Conservation (phyloP, 2,329 filamentous ascomycete species). For the Talaromyces sp. region DNA sequence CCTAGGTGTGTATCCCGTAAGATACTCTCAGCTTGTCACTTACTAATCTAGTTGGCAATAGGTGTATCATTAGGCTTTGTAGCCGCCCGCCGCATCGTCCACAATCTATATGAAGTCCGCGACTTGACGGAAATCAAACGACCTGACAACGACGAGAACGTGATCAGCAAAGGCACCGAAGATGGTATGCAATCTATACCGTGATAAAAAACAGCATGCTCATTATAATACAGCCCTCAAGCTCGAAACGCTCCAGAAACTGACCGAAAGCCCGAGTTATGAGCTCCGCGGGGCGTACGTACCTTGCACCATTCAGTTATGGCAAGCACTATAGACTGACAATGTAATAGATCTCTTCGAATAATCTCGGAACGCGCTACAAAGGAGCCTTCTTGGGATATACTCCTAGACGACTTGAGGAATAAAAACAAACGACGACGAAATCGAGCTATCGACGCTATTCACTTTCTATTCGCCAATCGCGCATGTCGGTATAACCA, state of each 20-base stretch:
- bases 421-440: conserved; percentile 39
- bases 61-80: conserved; percentile 48
- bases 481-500: conserved; percentile 32
- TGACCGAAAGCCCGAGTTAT: conserved; percentile 69
- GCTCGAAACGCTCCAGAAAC: conserved; percentile 63
- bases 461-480: conserved; percentile 45
- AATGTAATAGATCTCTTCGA: conserved; percentile 39
- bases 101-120: conserved; percentile 46
- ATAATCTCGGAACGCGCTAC: conserved; percentile 49
- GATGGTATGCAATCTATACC: conserved; percentile 47
- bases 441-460: conserved; percentile 43
- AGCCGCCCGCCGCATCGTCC: conserved; percentile 56
- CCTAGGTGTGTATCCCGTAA: background rate
- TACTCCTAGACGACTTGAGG: conserved; percentile 44
- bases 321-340: conserved; percentile 48
- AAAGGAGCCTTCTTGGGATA: conserved; percentile 40
- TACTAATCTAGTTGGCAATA: conserved; percentile 20
- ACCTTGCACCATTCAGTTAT: conserved; percentile 30
- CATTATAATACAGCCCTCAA: conserved; percentile 51
- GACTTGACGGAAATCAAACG: conserved; percentile 61
- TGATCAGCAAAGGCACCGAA: conserved; percentile 73
- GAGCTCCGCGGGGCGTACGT: conserved; percentile 68
- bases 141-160: conserved; percentile 64
- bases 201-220: background rate
- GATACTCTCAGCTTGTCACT: background rate